Conservation (phyloP, 345 rosid species). For the Brassica juncea region DNA sequence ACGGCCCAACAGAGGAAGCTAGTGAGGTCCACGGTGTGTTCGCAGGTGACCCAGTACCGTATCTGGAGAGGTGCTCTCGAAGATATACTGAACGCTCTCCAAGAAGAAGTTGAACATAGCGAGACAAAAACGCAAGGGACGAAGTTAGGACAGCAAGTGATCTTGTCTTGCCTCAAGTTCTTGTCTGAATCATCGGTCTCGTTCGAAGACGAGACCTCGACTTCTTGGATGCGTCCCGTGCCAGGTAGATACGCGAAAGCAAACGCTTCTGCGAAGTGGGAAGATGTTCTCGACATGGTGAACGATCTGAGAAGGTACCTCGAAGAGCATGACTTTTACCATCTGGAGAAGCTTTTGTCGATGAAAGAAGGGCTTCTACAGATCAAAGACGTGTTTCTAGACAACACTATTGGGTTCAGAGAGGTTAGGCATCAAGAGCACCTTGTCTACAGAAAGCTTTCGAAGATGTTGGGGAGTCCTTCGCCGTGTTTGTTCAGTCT, state of each 20-base stretch:
- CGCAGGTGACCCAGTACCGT: conserved; percentile 70
- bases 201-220: conserved; percentile 41
- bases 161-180: conserved; percentile 60
- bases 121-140: conserved; percentile 45
- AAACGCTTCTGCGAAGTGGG: conserved; percentile 56
- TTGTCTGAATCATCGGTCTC: conserved; percentile 51
- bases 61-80: conserved; percentile 72
- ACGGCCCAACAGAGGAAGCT: conserved; percentile 73
- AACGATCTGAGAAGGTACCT: conserved; percentile 58
- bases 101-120: conserved; percentile 49
- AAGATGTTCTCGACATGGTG: conserved; percentile 79
- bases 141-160: conserved; percentile 64
- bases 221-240: conserved; percentile 72
- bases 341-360: conserved; percentile 57
- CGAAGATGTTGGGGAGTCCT: conserved; percentile 64
- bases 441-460: conserved; percentile 63
- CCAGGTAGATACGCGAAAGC: conserved; percentile 45
- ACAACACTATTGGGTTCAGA: conserved; percentile 63
- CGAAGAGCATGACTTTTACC: conserved; percentile 46
- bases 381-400: conserved; percentile 63
- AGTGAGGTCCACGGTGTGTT: conserved; percentile 55
- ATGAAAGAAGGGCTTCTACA: conserved; percentile 88
- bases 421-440: conserved; percentile 68
- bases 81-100: conserved; percentile 59
- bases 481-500: conserved; percentile 77